Evolutionary conservation across 108 stramenopile species (phyloP), one percentile per base, ranked within the genome.

Genomic region (Thalassiosira profunda): DNA sequence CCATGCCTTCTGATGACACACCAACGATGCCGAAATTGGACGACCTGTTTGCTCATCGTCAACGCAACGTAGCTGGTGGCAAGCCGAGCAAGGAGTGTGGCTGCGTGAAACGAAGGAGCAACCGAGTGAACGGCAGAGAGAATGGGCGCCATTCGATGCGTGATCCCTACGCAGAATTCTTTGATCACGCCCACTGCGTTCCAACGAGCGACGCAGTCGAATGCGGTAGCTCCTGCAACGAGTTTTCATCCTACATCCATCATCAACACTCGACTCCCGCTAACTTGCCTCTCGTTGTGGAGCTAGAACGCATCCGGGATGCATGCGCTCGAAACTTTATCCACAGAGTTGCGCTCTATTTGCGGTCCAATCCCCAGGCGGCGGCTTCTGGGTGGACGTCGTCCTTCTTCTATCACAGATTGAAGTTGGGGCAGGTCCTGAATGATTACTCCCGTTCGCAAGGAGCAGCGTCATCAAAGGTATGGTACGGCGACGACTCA

Each of bases 91-190:
- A 46, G 12, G 49, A 55, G 20, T 45, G 15, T 30, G 11, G 45
- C 20, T 14, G 31, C 24, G 40, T 23, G 28, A 67, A 31, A 67
- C 70, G 80, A 17, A 55, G 23, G 18, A 55, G 35, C 25, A 44
- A 73, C 8, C 58, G 33, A 37, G 61, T n/a, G 56, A 66, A 41
- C 30, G 25, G 18, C 11, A 23, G 24, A 18, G 14, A 25, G n/a
- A 66, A 43, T 28, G 63, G 49, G 12, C 36, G 10, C 31, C 41
- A 42, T 12, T 52, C 61, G 44, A 70, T 75, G 43, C 72, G 93
- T 37, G 88, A 88, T 43, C 86, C 86, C 1, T 94, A 90, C 59
- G 65, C 77, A 31, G 93, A 94, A 60, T 94, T 91, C 63, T 92
- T 94, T 87, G 88, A 92, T 86, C 89, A 91, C 66, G 70, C 68